Evolutionary conservation across 1,139 yeast species (phyloP).

Genomic region (Hanseniaspora sp.): DNA sequence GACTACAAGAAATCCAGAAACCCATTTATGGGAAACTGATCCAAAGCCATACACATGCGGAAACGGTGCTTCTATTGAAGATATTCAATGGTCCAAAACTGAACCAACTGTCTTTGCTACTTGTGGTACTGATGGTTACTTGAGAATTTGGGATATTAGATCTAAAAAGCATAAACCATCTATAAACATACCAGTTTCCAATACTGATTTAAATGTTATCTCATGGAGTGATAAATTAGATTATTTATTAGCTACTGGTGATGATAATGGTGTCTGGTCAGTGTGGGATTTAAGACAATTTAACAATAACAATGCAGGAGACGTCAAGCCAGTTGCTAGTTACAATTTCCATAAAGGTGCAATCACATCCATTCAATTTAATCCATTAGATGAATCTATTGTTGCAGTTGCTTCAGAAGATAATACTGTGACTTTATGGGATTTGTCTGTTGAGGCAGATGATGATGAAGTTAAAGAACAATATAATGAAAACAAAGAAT

Average conservation of each 20-base stretch:
- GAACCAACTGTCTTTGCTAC: constrained; percentile 90
- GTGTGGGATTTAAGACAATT: constrained; percentile 95
- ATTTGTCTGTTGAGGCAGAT: constrained; percentile 91
- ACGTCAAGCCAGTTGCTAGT: constrained; percentile 74
- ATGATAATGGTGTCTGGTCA: constrained; percentile 95
- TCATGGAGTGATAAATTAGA: constrained; percentile 89
- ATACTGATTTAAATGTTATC: constrained; percentile 81
- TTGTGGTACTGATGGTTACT: constrained; percentile 82
- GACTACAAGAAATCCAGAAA: constrained; percentile 64
- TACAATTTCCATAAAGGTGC: constrained; percentile 93
- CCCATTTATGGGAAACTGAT: constrained; percentile 65
- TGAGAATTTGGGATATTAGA: constrained; percentile 94
- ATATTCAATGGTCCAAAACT: constrained; percentile 89
- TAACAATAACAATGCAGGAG: constrained; percentile 39
- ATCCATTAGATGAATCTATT: constrained; percentile 90
- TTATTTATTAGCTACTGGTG: constrained; percentile 86
- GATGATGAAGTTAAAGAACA: constrained; percentile 86
- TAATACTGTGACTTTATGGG: constrained; percentile 95
- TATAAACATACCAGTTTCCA: constrained; percentile 70
- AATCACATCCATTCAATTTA: constrained; percentile 84
- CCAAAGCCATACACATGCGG: constrained; percentile 65
- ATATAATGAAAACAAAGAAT: constrained; percentile 53
- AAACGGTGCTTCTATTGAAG: constrained; percentile 67
- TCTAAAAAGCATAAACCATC: constrained; percentile 88
- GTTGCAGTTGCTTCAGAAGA: constrained; percentile 94